Percentiles rank a stretch among this genome's conserved stretches.
Conservation (phyloP, 257 asterid species). For the Salvia hispanica region DNA sequence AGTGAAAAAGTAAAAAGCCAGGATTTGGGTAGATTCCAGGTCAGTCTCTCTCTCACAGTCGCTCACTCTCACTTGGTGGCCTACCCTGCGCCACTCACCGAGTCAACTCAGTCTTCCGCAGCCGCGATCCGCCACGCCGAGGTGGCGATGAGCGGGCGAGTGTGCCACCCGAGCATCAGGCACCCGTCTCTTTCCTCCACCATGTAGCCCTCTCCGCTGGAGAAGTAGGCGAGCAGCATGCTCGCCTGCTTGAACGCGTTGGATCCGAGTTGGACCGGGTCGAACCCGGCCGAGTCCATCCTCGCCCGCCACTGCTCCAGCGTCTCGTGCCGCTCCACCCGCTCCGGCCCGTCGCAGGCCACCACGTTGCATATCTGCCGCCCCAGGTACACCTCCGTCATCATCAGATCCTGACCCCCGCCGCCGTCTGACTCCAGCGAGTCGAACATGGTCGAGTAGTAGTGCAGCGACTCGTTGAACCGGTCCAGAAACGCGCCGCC, state of each 20-base stretch:
- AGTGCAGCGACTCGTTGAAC: slow-evolving; percentile 82
- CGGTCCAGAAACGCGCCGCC: slow-evolving; percentile 61
- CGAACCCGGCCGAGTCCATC: slow-evolving; percentile 64
- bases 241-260: slow-evolving; percentile 91
- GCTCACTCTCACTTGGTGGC: slow-evolving; percentile 30
- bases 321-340: slow-evolving; percentile 85
- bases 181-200: slow-evolving; percentile 87
- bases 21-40: too few species aligned
- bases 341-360: slow-evolving; percentile 76
- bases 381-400: slow-evolving; percentile 81
- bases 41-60: too few species aligned
- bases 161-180: slow-evolving; percentile 87
- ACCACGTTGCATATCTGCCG: slow-evolving; percentile 88
- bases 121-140: slow-evolving; percentile 76
- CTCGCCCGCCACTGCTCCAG: slow-evolving; percentile 71
- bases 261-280: slow-evolving; percentile 72
- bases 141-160: slow-evolving; percentile 78
- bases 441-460: slow-evolving; percentile 89
- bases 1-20: too few species aligned
- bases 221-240: slow-evolving; percentile 67
- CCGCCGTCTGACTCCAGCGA: slow-evolving; percentile 63
- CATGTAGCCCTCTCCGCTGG: slow-evolving; percentile 79
- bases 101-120: slow-evolving; percentile 35
- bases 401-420: slow-evolving; percentile 56
- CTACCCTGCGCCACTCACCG: slow-evolving; percentile 28